Base-by-base conservation (phyloP, 345 rosid species). In the Rhodamnia argentea region DNA sequence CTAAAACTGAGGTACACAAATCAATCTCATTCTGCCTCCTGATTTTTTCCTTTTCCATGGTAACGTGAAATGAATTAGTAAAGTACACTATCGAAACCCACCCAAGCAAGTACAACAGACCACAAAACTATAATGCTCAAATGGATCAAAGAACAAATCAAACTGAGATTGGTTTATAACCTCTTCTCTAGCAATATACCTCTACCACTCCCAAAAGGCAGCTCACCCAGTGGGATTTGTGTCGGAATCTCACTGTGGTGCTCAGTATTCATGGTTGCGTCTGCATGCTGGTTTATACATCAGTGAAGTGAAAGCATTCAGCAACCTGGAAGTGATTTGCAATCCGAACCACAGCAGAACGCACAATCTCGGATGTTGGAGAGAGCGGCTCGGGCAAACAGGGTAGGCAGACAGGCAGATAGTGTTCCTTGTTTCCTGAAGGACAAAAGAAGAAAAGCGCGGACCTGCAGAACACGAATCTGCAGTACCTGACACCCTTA, bases 391-490 rank as follows among this genome's bases (percentile, higher is more conserved):
- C 85, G 1, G 99, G 98, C 87, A 98, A 96, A 59, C 89, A 85
- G 13, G 99, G 99, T 29, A 95, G 86, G 92, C 99, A 98, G 85
- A 93, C 88, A 13, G 99, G 99, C 82, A 94, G 84, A 89, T 84
- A 91, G 58, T 88, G 90, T 85, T 96, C 96, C 22, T 47, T 82
- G 47, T 91, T 93, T 87, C 93, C 92, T 32, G 82, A 53, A 57
- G 87, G 90, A 86, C 90, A 90, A 88, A 95, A 91, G 83, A 74
- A 87, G 84, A 88, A 90, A 83, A 98, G 89, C 86, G 91, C 97
- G 18, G 93, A 90, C 84, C 95, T 94, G 89, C 98, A 95, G 88
- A 98, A 94, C 89, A 96, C 91, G 93, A 96, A 98, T 93, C 99
- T 98, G 96, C 52, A 60, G 47, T 58, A 78, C 4, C 5, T 29